These are phyloP conservation scores for Trametes maxima DNA, from an alignment of 768 basidiomycete genomes.

Conservation along the genomic window DNA sequence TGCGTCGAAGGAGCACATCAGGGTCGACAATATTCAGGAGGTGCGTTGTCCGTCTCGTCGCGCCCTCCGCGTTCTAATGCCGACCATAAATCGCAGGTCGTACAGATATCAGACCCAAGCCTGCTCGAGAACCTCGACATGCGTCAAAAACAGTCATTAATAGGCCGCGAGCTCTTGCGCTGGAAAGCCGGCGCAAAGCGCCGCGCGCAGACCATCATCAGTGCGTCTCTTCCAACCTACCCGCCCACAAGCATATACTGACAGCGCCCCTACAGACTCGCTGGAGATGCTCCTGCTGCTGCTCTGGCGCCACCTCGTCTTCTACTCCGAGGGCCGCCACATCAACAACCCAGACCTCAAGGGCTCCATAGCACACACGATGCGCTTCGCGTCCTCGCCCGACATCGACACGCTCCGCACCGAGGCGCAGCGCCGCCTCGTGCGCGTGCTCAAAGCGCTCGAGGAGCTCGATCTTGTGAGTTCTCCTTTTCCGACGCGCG, in stretches of 20 bases:
- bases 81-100: slow-evolving; percentile 39
- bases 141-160: slow-evolving; percentile 65
- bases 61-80: neutral
- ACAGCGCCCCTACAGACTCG: slow-evolving; percentile 46
- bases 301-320: slow-evolving; percentile 77
- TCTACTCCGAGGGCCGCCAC: slow-evolving; percentile 53
- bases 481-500: slow-evolving; percentile 11
- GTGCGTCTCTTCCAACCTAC: slow-evolving; percentile 40
- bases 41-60: slow-evolving; percentile 38
- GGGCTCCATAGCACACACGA: slow-evolving; percentile 45
- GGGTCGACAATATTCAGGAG: slow-evolving; percentile 71
- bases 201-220: slow-evolving; percentile 56
- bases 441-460: slow-evolving; percentile 56
- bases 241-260: neutral
- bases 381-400: slow-evolving; percentile 58
- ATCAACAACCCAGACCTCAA: slow-evolving; percentile 44
- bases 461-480: slow-evolving; percentile 53
- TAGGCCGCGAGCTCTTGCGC: slow-evolving; percentile 61
- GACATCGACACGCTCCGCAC: slow-evolving; percentile 60
- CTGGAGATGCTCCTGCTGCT: slow-evolving; percentile 80
- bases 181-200: slow-evolving; percentile 43
- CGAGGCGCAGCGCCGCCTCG: slow-evolving; percentile 58
- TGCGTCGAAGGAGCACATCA: slow-evolving; percentile 67
- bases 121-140: slow-evolving; percentile 70
- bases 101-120: slow-evolving; percentile 51